These are phyloP conservation scores for Globisporangium iwayamae DNA, from an alignment of 352 stramenopile species.

Conservation along the genomic window DNA sequence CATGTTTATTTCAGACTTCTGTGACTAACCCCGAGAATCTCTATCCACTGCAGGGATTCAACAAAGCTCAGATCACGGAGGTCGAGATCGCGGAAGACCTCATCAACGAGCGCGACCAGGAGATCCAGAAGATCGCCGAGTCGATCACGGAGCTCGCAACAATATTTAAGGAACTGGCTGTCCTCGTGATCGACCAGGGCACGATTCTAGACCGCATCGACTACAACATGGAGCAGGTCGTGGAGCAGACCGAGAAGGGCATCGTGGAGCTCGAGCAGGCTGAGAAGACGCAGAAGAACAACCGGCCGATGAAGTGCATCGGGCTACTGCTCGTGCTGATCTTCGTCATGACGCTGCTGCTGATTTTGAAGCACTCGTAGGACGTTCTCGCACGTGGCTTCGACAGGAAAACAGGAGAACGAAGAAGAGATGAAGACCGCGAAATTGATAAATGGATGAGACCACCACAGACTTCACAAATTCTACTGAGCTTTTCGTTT, in stretches of 20 bases:
- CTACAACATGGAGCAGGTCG: conserved; percentile 99
- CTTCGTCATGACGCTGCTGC: conserved; percentile 90
- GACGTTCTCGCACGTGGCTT: not conserved
- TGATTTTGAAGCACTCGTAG: conserved; percentile 91
- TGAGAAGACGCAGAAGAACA: conserved; percentile 98
- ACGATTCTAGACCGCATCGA: conserved; percentile 99
- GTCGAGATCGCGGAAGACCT: conserved; percentile 95
- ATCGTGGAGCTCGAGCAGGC: conserved; percentile 98
- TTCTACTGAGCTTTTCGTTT: not conserved
- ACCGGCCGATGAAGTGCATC: conserved; percentile 95
- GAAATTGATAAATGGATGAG: conserved; percentile 7
- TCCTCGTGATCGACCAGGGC: conserved; percentile 99
- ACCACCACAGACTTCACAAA: not conserved
- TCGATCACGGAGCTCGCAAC: conserved; percentile 98
- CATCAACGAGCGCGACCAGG: conserved; percentile 94
- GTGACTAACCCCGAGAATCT: no score
- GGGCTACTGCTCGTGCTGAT: conserved; percentile 90
- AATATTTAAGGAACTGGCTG: conserved; percentile 99
- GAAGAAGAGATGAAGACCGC: conserved; percentile 1
- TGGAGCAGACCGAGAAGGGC: conserved; percentile 98
- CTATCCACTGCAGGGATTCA: conserved; percentile 79
- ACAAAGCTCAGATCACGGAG: conserved; percentile 92
- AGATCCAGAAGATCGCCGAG: conserved; percentile 97
- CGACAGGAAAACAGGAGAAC: conserved; percentile 5
- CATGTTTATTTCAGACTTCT: no score